Evolutionary conservation across 805 yeast species (phyloP).

Genomic region (Trichomonascus vanleenenianus): DNA sequence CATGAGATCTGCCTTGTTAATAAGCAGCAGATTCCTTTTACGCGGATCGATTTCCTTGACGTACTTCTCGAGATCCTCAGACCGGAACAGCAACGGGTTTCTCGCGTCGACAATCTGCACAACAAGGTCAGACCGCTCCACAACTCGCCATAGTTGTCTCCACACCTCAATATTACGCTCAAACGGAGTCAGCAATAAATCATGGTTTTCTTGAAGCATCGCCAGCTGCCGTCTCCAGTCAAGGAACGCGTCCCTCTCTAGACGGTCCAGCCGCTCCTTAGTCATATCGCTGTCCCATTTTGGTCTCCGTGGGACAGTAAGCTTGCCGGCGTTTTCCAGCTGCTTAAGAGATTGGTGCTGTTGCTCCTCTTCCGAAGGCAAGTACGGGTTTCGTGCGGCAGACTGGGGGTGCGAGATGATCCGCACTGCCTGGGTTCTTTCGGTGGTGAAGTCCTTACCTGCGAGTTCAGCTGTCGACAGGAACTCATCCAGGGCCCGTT

Average conservation of each 20-base stretch:
- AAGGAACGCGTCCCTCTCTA: conserved; percentile 83
- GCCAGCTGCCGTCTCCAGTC: conserved; percentile 94
- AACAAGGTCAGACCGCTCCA: conserved; percentile 86
- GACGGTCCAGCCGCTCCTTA: conserved; percentile 69
- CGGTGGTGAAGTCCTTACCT: conserved; percentile 94
- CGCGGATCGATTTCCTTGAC: conserved; percentile 68
- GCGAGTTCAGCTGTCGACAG: conserved; percentile 92
- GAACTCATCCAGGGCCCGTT: conserved; percentile 88
- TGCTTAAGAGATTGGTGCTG: conserved; percentile 56
- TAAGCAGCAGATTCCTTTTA: conserved; percentile 74
- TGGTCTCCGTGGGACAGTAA: conserved; percentile 93
- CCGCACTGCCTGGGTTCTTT: conserved; percentile 70
- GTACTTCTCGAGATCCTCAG: conserved; percentile 77
- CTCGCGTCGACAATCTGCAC: conserved; percentile 98
- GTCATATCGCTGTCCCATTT: conserved; percentile 69
- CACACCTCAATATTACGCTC: conserved; percentile 97
- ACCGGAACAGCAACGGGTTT: conserved; percentile 84
- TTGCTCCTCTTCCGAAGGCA: conserved; percentile 57
- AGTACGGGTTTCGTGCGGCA: conserved; percentile 44
- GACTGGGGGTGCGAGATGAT: conserved; percentile 58
- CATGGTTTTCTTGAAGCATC: conserved; percentile 70
- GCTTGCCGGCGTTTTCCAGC: conserved; percentile 39
- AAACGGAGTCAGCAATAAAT: conserved; percentile 85
- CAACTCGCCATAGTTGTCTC: conserved; percentile 97
- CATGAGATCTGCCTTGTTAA: conserved; percentile 88